Evolutionary conservation across 345 rosid genomes (phyloP).

Genomic region (Ailanthus altissimus): DNA sequence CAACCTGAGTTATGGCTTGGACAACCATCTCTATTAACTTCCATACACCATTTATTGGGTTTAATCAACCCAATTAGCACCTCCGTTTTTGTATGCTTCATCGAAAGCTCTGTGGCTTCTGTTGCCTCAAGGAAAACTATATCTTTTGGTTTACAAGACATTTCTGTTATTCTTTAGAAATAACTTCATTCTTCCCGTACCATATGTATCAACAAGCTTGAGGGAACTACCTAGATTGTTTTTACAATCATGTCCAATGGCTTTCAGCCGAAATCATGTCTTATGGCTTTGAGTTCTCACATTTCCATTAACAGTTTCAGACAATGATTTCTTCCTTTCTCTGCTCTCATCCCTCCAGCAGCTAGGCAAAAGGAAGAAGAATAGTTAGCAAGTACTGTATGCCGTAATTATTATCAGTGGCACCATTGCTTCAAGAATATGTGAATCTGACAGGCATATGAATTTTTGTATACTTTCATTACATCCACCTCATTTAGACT

Average conservation of each 20-base stretch:
- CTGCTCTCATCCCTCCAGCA: background rate
- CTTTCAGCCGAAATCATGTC: background rate
- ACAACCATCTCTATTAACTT: background rate
- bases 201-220: background rate
- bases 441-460: constrained; percentile 8
- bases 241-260: background rate
- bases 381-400: background rate
- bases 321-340: background rate
- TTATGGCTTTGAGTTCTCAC: background rate
- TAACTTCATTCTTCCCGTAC: background rate
- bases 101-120: background rate
- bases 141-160: background rate
- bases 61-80: background rate
- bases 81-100: background rate
- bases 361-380: background rate
- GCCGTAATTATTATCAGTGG: background rate
- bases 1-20: background rate
- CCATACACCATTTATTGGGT: background rate
- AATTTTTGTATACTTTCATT: background rate
- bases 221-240: background rate
- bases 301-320: background rate
- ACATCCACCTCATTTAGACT: background rate
- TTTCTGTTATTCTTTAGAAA: background rate
- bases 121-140: background rate
- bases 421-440: background rate